phyloP scores from a whole-genome alignment of 1,284 basidiomycete genomes.

The Sporisorium reilianum region DNA sequence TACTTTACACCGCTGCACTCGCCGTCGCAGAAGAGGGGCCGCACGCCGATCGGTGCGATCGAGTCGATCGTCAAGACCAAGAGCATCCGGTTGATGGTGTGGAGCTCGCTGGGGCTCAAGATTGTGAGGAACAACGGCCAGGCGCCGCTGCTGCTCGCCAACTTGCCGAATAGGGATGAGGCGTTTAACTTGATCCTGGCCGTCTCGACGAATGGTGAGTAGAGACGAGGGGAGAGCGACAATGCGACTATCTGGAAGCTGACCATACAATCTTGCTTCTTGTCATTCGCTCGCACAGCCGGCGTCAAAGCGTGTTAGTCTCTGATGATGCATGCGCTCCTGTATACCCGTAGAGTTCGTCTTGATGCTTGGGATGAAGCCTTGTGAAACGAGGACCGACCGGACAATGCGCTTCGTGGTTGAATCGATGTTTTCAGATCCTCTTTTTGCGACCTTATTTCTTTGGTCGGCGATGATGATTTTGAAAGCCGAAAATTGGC shows the following conservation, averaged over 20 bases:
- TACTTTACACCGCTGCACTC: constrained; percentile 66
- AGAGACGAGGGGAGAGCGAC: neutral
- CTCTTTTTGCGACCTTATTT: neutral
- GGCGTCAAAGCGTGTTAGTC: constrained; percentile 20
- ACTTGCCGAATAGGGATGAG: constrained; percentile 65
- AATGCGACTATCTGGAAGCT: neutral
- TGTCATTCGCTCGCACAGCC: neutral
- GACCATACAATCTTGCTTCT: neutral
- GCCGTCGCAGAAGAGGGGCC: constrained; percentile 48
- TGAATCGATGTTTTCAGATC: neutral
- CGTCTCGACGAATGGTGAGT: constrained; percentile 49
- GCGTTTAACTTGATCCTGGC: constrained; percentile 66
- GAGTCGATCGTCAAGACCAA: constrained; percentile 66
- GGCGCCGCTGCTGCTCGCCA: constrained; percentile 56
- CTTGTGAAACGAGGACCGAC: too few relatives aligned
- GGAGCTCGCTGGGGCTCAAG: constrained; percentile 64
- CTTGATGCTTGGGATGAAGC: neutral
- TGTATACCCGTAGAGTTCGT: neutral
- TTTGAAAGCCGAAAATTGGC: neutral
- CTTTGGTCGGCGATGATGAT: constrained; percentile 1
- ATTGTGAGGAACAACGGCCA: constrained; percentile 59
- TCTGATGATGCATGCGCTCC: neutral
- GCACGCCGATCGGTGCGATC: constrained; percentile 60
- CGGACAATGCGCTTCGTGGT: too few relatives aligned
- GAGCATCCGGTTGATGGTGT: constrained; percentile 57